phyloP scores from a whole-genome alignment of 2,329 filamentous ascomycete genomes.

The Geosmithia morbida region DNA sequence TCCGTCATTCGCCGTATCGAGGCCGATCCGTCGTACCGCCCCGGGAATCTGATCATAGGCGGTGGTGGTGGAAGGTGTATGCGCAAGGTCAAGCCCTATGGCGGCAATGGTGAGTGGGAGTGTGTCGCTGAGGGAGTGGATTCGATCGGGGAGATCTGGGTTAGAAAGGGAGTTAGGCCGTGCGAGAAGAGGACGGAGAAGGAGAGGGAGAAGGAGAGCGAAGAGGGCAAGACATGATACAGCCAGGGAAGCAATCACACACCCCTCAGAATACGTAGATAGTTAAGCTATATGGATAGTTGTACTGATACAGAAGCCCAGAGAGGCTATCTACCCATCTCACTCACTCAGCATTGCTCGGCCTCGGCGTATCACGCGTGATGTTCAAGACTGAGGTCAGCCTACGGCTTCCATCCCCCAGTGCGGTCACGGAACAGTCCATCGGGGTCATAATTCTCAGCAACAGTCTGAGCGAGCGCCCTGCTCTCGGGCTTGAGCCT shows the following conservation, averaged over 20 bases:
- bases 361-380: too few species aligned
- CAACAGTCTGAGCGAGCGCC: conserved; percentile 17
- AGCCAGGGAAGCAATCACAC: not conserved
- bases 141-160: conserved; percentile 53
- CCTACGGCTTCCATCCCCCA: conserved; percentile 22
- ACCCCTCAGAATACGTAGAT: not conserved
- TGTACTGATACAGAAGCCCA: too few species aligned
- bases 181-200: conserved; percentile 14
- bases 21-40: conserved; percentile 48
- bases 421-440: conserved; percentile 22
- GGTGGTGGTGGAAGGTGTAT: conserved; percentile 64
- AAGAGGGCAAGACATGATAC: not conserved
- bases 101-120: conserved; percentile 61
- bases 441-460: conserved; percentile 19
- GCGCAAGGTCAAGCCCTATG: conserved; percentile 40
- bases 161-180: conserved; percentile 20
- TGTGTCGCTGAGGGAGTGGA: conserved; percentile 51
- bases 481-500: conserved; percentile 18
- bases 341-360: too few species aligned
- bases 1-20: conserved; percentile 62
- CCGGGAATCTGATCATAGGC: conserved; percentile 67
- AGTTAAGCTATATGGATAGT: too few species aligned
- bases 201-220: not conserved
- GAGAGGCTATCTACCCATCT: too few species aligned
- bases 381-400: too few species aligned